These are phyloP conservation scores for Somion occarium DNA, from an alignment of 1,284 basidiomycete species.

Conservation along the genomic window DNA sequence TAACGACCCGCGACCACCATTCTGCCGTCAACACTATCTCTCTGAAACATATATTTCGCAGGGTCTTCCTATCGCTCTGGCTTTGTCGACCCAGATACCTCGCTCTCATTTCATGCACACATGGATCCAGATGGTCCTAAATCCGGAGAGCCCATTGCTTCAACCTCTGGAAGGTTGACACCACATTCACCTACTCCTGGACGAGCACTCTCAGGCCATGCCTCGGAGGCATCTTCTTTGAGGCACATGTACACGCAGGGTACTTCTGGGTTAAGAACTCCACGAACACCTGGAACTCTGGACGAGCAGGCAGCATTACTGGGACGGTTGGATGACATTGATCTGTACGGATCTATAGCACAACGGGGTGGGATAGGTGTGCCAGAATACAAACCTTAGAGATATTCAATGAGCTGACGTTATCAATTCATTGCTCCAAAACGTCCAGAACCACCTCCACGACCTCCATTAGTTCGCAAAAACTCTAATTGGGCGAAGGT, in stretches of 20 bases:
- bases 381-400: background rate
- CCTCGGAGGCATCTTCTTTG: slow-evolving; percentile 17
- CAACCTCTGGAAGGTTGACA: background rate
- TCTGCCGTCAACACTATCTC: too few species aligned
- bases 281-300: slow-evolving; percentile 16
- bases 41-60: too few species aligned
- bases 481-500: slow-evolving; percentile 28
- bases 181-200: background rate
- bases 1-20: too few species aligned
- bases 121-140: too few species aligned
- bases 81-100: too few species aligned
- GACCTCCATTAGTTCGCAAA: slow-evolving; percentile 11
- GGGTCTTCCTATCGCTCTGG: too few species aligned
- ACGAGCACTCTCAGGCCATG: slow-evolving; percentile 1
- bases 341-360: slow-evolving; percentile 12
- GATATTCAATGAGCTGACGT: background rate
- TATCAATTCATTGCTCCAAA: background rate
- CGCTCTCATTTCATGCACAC: too few species aligned
- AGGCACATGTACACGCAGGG: slow-evolving; percentile 13
- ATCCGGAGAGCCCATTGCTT: too few species aligned
- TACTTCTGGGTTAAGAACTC: slow-evolving; percentile 19
- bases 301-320: slow-evolving; percentile 21
- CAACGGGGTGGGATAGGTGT: background rate
- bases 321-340: slow-evolving; percentile 10
- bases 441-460: background rate